A percentile compares a stretch with the other conserved stretches of the same genome.
phyloP scores from a whole-genome alignment of 768 basidiomycete species.

The Pisolithus albus region DNA sequence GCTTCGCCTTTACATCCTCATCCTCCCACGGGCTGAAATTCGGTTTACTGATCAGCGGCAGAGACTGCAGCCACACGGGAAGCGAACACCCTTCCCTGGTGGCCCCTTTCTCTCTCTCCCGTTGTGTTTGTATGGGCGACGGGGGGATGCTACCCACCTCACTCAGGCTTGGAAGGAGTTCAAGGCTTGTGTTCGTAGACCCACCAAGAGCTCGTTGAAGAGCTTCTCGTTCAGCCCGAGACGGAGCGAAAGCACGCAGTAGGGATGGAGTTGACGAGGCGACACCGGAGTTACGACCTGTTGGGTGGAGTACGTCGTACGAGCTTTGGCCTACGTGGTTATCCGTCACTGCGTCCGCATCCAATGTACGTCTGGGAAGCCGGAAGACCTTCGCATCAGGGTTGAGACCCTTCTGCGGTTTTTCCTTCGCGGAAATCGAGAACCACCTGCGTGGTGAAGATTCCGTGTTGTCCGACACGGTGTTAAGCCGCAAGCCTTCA shows the following conservation, averaged over 20 bases:
- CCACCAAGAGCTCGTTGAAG: slow-evolving; percentile 73
- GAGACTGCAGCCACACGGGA: slow-evolving; percentile 64
- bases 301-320: slow-evolving; percentile 54
- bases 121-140: slow-evolving; percentile 53
- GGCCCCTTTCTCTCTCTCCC: slow-evolving; percentile 17
- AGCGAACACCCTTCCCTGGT: slow-evolving; percentile 30
- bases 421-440: slow-evolving; percentile 37
- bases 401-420: slow-evolving; percentile 64
- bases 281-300: slow-evolving; percentile 37
- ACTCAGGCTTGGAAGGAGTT: slow-evolving; percentile 70
- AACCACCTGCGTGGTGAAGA: slow-evolving; percentile 43
- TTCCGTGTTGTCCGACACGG: slow-evolving; percentile 11
- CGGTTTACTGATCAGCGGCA: slow-evolving; percentile 58
- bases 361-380: slow-evolving; percentile 29
- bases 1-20: slow-evolving; percentile 38
- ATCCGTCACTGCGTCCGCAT: slow-evolving; percentile 4
- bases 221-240: slow-evolving; percentile 80
- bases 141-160: slow-evolving; percentile 68
- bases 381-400: slow-evolving; percentile 84
- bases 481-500: slow-evolving; percentile 10
- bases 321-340: slow-evolving; percentile 5
- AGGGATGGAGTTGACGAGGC: slow-evolving; percentile 42
- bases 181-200: slow-evolving; percentile 67
- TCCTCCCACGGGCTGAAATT: slow-evolving; percentile 84
- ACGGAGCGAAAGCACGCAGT: slow-evolving; percentile 81